Percentiles rank a stretch among this genome's conserved stretches.
phyloP scores from a whole-genome alignment of 495 filamentous ascomycete genomes.

The Penicillium coprophilum region DNA sequence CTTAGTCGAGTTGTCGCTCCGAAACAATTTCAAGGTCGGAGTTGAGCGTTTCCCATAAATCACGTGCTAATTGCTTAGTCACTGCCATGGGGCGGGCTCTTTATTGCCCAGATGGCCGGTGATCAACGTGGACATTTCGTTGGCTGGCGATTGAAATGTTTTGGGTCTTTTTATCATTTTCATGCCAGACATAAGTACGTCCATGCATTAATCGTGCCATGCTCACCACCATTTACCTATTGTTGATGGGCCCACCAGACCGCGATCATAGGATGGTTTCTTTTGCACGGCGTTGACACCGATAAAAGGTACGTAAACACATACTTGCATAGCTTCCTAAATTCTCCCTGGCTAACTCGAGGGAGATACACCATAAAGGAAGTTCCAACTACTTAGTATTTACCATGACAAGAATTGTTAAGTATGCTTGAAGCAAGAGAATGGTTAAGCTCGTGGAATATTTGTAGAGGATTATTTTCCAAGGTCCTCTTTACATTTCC shows the following conservation, averaged over 20 bases:
- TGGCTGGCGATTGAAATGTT: not conserved
- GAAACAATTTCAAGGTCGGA: slow-evolving; percentile 11
- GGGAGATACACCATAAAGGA: not conserved
- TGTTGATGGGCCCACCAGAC: no score
- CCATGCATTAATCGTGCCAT: no score
- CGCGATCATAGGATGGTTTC: no score
- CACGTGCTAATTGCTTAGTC: slow-evolving; percentile 11
- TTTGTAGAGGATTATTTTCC: no score
- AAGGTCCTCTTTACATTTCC: no score
- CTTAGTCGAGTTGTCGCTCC: slow-evolving; percentile 5
- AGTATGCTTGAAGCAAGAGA: not conserved
- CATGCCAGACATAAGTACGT: not conserved
- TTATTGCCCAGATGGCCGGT: no score
- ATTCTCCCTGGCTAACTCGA: no score
- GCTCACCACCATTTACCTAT: no score
- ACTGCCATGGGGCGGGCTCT: not conserved
- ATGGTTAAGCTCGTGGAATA: no score
- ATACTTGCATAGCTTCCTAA: no score
- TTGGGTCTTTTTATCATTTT: not conserved
- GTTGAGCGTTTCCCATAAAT: slow-evolving; percentile 4
- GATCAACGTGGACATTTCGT: not conserved
- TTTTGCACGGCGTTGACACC: no score
- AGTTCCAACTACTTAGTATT: not conserved
- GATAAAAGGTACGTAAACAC: no score
- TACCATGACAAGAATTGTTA: not conserved